A percentile compares a stretch with the other conserved stretches of the same genome.
Conservation (phyloP, 306 rosid species). For the Lathyrus aphaca region DNA sequence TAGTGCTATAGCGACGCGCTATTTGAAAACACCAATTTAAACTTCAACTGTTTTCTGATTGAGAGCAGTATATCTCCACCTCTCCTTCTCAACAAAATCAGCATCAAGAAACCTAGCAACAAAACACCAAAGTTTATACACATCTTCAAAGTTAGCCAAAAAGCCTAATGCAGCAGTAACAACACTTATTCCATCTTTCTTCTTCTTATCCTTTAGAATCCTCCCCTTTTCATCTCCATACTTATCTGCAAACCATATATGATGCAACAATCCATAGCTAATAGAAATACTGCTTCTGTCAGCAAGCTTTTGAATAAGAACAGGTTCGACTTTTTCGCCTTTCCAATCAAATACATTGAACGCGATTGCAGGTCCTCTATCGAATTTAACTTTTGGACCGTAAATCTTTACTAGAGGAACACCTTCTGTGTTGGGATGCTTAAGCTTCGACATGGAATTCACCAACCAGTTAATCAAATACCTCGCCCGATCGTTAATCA, state of each 20-base stretch:
- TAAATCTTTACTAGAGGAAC: slow-evolving; percentile 63
- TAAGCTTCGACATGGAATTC: slow-evolving; percentile 76
- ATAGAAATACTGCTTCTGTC: slow-evolving; percentile 83
- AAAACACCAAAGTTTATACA: slow-evolving; percentile 83
- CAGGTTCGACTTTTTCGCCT: slow-evolving; percentile 88
- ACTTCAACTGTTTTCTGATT: slow-evolving; percentile 80
- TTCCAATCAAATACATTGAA: slow-evolving; percentile 94
- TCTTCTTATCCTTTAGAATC: slow-evolving; percentile 54
- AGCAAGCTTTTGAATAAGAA: slow-evolving; percentile 88
- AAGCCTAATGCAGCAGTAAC: slow-evolving; percentile 91
- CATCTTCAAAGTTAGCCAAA: slow-evolving; percentile 76
- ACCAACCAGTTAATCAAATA: slow-evolving; percentile 87
- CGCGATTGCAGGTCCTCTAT: slow-evolving; percentile 86
- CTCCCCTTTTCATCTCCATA: slow-evolving; percentile 63
- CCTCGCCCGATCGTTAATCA: slow-evolving; percentile 68
- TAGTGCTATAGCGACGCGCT: not conserved
- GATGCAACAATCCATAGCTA: slow-evolving; percentile 70
- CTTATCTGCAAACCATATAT: slow-evolving; percentile 80
- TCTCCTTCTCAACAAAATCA: slow-evolving; percentile 91
- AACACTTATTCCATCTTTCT: slow-evolving; percentile 67
- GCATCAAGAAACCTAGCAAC: slow-evolving; percentile 91
- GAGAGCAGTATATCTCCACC: slow-evolving; percentile 93
- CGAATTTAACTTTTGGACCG: slow-evolving; percentile 85
- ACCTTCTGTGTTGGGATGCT: slow-evolving; percentile 78
- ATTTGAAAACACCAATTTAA: slow-evolving; percentile 24